Base-by-base conservation (phyloP, 1,284 basidiomycete genomes). In the Boletellus deceptivus region DNA sequence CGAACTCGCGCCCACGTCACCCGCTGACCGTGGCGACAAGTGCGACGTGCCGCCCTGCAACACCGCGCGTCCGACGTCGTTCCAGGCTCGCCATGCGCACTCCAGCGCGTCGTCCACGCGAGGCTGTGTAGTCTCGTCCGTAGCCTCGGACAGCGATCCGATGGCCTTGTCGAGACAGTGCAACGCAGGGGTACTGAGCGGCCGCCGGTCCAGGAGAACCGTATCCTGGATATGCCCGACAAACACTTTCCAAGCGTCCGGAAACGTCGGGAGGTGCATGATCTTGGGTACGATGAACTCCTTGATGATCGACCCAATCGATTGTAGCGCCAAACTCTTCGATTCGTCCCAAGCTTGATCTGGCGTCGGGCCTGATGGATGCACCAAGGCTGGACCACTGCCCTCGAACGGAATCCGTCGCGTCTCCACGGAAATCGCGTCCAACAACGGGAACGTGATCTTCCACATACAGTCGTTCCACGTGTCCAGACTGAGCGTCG, bases 391-490 rank as follows among this genome's bases (percentile, higher is more conserved):
- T 5, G 63, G 59, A 11, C 58, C 50, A 11, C 56, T 47, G 7
- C 69, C 59, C 35, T 72, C 58, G 13, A 37, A n/a, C 7, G 50
- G 46, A 34, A 22, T 20, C 9, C 66, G 73, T 37, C 77, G 78
- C 39, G 83, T 81, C 55, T 83, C 77, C 16, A 69, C 59, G 0
- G 83, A 84, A 42, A 94, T 75, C 5, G 83, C 74, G 38, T 93
- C 89, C 43, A 98, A 71, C 1, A 99, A 75, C 1, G 95, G 93
- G 68, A 97, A 94, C 10, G 92, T 83, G 46, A 98, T 82, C 60
- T 90, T 86, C 86, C 89, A 91, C 24, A 95, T 76, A 56, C 91
- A 91, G 48, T 90, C 80, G 44, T 89, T 83, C 97, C 96, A 99
- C 0, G 89, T 90, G 5, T 82, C 80, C 20, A 80, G 64, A 57